Conservation (phyloP, 352 stramenopile species). For the Pythium vanterpoolii region DNA sequence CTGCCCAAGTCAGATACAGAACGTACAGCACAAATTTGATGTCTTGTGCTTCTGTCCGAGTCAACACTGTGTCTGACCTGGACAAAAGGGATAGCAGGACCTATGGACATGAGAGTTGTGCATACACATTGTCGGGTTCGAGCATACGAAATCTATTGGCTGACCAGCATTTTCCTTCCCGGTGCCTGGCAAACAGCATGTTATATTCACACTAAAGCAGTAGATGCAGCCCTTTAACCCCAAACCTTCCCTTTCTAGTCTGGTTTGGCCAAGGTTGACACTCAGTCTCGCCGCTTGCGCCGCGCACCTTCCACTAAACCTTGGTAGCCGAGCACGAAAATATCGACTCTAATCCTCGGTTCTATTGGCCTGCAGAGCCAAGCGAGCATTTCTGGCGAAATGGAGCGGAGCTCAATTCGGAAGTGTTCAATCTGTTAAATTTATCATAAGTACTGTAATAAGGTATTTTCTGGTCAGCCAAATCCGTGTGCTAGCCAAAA, state of each 20-base stretch:
- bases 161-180: neutral
- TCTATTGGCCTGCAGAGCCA: neutral
- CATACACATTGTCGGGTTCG: neutral
- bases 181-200: neutral
- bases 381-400: neutral
- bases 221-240: neutral
- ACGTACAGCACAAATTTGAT: too few species aligned
- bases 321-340: neutral
- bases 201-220: neutral
- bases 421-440: neutral
- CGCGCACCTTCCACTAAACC: neutral
- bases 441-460: neutral
- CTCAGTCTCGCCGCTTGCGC: neutral
- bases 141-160: neutral
- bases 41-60: too few species aligned
- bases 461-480: too few species aligned
- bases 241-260: too few species aligned
- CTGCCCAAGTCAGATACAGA: too few species aligned
- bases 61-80: too few species aligned
- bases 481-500: neutral
- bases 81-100: too few species aligned
- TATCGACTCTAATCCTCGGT: neutral
- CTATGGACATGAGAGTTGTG: too few species aligned
- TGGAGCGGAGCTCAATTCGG: neutral
- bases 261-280: neutral